phyloP scores from a whole-genome alignment of 352 stramenopile species.

The Elongisporangium senticosum region DNA sequence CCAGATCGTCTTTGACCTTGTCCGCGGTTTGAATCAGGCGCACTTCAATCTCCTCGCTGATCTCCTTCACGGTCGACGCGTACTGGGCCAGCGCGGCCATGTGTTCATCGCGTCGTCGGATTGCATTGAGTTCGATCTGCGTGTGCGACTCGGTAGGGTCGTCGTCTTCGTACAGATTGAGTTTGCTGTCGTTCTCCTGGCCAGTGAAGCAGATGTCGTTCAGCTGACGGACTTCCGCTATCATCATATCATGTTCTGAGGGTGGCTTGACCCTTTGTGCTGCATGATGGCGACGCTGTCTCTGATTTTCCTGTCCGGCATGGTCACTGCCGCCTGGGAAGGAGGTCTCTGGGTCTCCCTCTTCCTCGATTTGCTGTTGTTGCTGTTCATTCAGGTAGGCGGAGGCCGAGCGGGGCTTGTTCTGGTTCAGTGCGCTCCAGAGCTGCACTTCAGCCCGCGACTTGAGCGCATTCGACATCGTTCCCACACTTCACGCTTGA shows the following conservation, averaged over 20 bases:
- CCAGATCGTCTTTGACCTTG: constrained; percentile 50
- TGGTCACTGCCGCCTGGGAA: neutral
- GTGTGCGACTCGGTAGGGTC: constrained; percentile 7
- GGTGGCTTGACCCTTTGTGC: constrained; percentile 7
- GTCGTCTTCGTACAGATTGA: constrained; percentile 1
- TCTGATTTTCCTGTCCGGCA: constrained; percentile 8
- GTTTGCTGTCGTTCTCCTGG: constrained; percentile 4
- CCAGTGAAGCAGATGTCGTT: constrained; percentile 31
- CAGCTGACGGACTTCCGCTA: constrained; percentile 50
- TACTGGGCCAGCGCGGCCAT: constrained; percentile 47
- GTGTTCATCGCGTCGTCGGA: constrained; percentile 50
- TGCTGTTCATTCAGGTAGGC: constrained; percentile 41
- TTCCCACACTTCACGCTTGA: neutral
- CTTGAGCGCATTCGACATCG: constrained; percentile 14
- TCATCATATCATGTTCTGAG: constrained; percentile 35
- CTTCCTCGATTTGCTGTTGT: constrained; percentile 18
- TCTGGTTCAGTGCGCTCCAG: constrained; percentile 39
- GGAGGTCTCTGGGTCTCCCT: constrained; percentile 9
- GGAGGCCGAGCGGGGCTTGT: constrained; percentile 36
- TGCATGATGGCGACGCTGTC: constrained; percentile 15
- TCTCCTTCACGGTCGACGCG: constrained; percentile 37
- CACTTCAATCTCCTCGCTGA: constrained; percentile 59
- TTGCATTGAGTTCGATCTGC: constrained; percentile 55
- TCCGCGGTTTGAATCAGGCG: constrained; percentile 49
- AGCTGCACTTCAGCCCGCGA: constrained; percentile 49